Conservation (phyloP, 2,329 filamentous ascomycete genomes). For the Nakataea oryzae region DNA sequence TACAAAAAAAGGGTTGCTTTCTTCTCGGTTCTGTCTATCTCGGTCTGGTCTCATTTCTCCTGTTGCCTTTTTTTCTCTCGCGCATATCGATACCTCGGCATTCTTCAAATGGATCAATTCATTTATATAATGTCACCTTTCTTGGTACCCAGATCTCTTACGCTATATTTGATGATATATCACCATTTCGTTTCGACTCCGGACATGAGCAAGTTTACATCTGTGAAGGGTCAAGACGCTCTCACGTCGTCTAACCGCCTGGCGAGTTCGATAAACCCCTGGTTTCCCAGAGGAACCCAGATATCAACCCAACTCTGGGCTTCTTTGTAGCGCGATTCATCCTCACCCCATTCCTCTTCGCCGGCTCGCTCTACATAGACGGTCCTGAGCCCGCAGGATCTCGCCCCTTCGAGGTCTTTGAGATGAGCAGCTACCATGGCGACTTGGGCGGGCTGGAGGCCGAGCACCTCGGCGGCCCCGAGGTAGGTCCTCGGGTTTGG, state of each 20-base stretch:
- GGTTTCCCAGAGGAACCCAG: conserved; percentile 41
- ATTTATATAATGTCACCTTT: not conserved
- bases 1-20: not conserved
- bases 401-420: conserved; percentile 56
- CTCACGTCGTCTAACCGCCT: conserved; percentile 8
- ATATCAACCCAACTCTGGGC: conserved; percentile 55
- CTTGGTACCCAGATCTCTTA: not conserved
- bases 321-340: conserved; percentile 18
- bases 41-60: not conserved
- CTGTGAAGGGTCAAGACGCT: not conserved
- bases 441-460: conserved; percentile 47
- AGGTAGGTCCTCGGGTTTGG: conserved; percentile 57
- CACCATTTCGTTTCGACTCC: not conserved
- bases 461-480: conserved; percentile 52
- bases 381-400: conserved; percentile 52
- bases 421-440: conserved; percentile 73
- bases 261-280: conserved; percentile 41
- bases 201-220: not conserved
- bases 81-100: not conserved
- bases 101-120: not conserved
- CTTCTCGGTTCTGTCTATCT: not conserved
- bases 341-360: conserved; percentile 52
- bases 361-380: conserved; percentile 60
- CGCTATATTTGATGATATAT: not conserved
- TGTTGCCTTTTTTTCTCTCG: not conserved